Evolutionary conservation across 179 eudicot genomes (phyloP).

Genomic region (Camellia oleifera): DNA sequence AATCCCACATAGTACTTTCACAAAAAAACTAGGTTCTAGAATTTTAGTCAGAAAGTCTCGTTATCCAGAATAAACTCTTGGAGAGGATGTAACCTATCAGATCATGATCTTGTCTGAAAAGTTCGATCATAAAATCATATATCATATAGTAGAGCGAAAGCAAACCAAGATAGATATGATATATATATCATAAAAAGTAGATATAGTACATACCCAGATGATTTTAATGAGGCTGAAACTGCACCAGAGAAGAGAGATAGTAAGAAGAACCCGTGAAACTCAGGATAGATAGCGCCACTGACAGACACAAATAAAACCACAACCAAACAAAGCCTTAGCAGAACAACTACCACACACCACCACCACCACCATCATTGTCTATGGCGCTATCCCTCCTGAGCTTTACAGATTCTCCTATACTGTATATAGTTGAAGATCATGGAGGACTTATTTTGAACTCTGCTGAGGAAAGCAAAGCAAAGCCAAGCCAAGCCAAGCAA

Average conservation of each 20-base stretch:
- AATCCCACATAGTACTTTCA: too few relatives aligned
- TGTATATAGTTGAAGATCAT: neutral
- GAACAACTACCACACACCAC: neutral
- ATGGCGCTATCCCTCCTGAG: slow-evolving; percentile 92
- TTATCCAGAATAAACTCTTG: too few relatives aligned
- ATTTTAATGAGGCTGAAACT: neutral
- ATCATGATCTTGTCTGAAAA: slow-evolving; percentile 3
- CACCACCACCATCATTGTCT: neutral
- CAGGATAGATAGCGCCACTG: slow-evolving; percentile 68
- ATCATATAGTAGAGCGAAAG: neutral
- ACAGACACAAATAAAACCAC: neutral
- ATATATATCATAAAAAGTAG: neutral
- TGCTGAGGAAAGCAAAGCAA: neutral
- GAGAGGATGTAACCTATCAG: neutral
- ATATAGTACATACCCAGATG: neutral
- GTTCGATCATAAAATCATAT: neutral
- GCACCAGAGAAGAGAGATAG: slow-evolving; percentile 12
- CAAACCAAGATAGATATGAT: neutral
- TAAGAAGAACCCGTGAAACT: slow-evolving; percentile 47
- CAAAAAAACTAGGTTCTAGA: too few relatives aligned
- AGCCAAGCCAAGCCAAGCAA: neutral
- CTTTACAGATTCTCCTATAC: slow-evolving; percentile 51
- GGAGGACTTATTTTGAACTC: neutral
- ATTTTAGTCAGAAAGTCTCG: too few relatives aligned
- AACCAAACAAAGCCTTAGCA: neutral